A percentile compares a stretch with the other conserved stretches of the same genome.
Evolutionary conservation across 192 early-diverging fungal species (phyloP).

Genomic region (Cladochytrium replicatum): DNA sequence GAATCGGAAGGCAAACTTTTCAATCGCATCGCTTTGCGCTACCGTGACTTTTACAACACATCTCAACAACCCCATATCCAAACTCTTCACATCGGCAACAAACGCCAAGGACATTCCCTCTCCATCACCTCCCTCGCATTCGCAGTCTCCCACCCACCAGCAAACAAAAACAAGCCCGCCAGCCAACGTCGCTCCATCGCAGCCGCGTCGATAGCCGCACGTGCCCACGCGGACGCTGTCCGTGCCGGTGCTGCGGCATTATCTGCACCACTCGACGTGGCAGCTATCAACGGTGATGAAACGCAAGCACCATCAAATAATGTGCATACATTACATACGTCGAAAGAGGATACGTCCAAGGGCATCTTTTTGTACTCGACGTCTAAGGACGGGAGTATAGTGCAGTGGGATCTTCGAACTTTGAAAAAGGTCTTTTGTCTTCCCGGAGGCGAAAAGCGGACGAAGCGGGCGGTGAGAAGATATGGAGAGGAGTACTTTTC

Average conservation of each 20-base stretch:
- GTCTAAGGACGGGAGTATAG: constrained; percentile 86
- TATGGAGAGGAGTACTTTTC: constrained; percentile 13
- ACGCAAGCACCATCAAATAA: neutral
- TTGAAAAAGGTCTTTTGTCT: constrained; percentile 59
- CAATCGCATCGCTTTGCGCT: constrained; percentile 47
- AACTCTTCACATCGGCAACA: constrained; percentile 23
- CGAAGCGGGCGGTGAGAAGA: constrained; percentile 26
- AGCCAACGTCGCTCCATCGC: no score
- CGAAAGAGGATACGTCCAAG: constrained; percentile 10
- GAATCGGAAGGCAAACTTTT: constrained; percentile 43
- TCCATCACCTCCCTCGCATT: constrained; percentile 75
- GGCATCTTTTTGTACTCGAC: constrained; percentile 63
- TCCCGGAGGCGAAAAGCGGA: constrained; percentile 63
- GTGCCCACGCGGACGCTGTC: no score
- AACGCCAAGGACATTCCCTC: constrained; percentile 56
- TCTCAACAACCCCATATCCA: constrained; percentile 19
- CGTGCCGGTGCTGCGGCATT: no score
- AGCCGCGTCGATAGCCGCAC: no score
- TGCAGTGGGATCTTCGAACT: constrained; percentile 77
- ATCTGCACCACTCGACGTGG: no score
- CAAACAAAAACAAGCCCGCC: neutral
- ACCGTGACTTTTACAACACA: constrained; percentile 27
- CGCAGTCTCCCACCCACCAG: constrained; percentile 29
- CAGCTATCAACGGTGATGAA: neutral
- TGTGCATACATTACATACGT: neutral